These are phyloP conservation scores for Ascocoryne sarcoides DNA, from an alignment of 2,329 filamentous ascomycete species.

Conservation along the genomic window DNA sequence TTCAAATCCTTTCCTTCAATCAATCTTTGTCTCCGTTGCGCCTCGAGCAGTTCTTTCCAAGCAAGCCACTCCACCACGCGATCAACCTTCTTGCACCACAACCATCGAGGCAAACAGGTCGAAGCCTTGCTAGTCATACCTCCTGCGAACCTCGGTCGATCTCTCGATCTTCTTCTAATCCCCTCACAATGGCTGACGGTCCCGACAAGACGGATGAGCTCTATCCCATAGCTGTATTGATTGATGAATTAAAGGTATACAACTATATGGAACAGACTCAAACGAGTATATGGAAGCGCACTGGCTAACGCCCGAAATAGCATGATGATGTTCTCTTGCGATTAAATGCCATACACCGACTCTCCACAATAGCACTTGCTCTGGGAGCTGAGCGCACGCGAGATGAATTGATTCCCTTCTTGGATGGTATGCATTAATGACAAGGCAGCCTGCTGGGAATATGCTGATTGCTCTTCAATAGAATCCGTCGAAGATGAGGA, in stretches of 20 bases:
- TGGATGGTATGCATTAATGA: constrained; percentile 63
- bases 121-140: constrained; percentile 24
- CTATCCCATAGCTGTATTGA: constrained; percentile 98
- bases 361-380: constrained; percentile 95
- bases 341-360: constrained; percentile 95
- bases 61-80: constrained; percentile 22
- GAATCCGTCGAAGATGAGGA: constrained; percentile 99
- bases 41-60: constrained; percentile 9
- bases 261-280: constrained; percentile 1
- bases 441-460: neutral
- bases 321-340: constrained; percentile 97
- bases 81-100: constrained; percentile 19
- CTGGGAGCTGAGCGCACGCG: constrained; percentile 92
- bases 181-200: constrained; percentile 74
- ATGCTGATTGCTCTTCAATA: constrained; percentile 36
- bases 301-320: constrained; percentile 38
- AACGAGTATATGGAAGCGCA: neutral
- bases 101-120: constrained; percentile 24
- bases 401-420: constrained; percentile 96
- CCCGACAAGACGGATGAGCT: constrained; percentile 93
- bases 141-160: constrained; percentile 25
- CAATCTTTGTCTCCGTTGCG: constrained; percentile 1
- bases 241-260: constrained; percentile 94
- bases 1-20: neutral
- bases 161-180: constrained; percentile 20